These are phyloP conservation scores for Amesomyces nigricolor DNA, from an alignment of 2,329 filamentous ascomycete genomes.

Conservation along the genomic window DNA sequence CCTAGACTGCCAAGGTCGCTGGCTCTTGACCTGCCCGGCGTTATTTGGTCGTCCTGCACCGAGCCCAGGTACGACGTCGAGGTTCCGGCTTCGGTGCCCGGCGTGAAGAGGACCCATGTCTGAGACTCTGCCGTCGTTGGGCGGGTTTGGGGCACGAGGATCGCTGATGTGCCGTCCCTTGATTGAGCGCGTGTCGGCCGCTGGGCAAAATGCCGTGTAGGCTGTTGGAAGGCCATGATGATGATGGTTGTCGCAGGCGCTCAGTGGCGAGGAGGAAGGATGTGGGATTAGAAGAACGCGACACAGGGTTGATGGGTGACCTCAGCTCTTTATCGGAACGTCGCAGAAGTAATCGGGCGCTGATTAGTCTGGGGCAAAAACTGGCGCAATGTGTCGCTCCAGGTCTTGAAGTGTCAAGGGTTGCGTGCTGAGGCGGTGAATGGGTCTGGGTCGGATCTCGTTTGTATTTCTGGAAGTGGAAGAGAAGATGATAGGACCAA, in stretches of 20 bases:
- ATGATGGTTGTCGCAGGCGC: constrained; percentile 33
- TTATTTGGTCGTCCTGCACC: constrained; percentile 57
- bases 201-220: constrained; percentile 48
- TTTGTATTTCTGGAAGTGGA: neutral
- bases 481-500: neutral
- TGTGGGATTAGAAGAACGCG: neutral
- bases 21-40: constrained; percentile 63
- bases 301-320: neutral
- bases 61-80: constrained; percentile 65
- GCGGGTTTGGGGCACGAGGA: constrained; percentile 29
- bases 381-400: neutral
- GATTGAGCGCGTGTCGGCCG: constrained; percentile 40
- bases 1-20: constrained; percentile 79
- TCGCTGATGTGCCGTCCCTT: constrained; percentile 36
- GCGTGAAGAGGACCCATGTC: constrained; percentile 96
- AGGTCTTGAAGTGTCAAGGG: neutral
- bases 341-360: neutral
- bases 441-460: constrained; percentile 1
- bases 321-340: neutral
- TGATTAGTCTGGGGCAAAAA: neutral
- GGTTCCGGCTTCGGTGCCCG: constrained; percentile 53
- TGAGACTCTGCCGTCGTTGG: constrained; percentile 62
- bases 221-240: constrained; percentile 53
- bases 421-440: constrained; percentile 9
- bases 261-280: neutral